Conservation (phyloP, 2,329 filamentous ascomycete genomes). For the Grosmannia clavigera region DNA sequence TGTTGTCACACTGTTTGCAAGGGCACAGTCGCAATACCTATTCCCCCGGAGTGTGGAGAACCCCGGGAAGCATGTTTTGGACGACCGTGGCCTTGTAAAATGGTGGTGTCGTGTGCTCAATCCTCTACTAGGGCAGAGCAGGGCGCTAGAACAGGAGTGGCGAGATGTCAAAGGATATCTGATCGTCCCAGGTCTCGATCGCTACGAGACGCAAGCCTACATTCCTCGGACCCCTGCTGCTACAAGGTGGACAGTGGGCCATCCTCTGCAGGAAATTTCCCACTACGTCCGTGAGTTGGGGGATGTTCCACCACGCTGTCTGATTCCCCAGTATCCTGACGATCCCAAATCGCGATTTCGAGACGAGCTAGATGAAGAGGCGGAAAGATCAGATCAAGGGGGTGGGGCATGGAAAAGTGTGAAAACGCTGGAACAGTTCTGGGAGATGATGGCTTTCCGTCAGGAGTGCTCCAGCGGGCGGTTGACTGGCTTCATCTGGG, state of each 20-base stretch:
- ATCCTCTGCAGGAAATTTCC: conserved; percentile 54
- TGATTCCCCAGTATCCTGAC: conserved; percentile 86
- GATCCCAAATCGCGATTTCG: conserved; percentile 89
- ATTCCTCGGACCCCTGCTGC: conserved; percentile 44
- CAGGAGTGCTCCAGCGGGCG: conserved; percentile 92
- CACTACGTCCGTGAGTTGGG: conserved; percentile 44
- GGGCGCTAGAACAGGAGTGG: conserved; percentile 19
- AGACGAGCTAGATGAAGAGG: conserved; percentile 77
- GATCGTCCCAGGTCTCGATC: conserved; percentile 75
- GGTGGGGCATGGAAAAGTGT: conserved; percentile 72
- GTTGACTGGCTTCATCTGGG: conserved; percentile 89
- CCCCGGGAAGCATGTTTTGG: conserved; percentile 73
- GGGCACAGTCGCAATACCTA: conserved; percentile 85
- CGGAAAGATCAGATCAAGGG: conserved; percentile 45
- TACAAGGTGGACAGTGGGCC: conserved; percentile 57
- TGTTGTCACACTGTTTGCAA: conserved; percentile 80
- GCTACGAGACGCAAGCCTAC: conserved; percentile 67
- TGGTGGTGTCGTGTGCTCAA: conserved; percentile 94
- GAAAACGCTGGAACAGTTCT: conserved; percentile 78
- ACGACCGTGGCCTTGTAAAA: conserved; percentile 77
- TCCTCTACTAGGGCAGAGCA: conserved; percentile 44
- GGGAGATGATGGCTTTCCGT: conserved; percentile 95
- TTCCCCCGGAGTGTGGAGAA: conserved; percentile 89
- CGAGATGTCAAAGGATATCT: conserved; percentile 60
- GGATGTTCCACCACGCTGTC: conserved; percentile 61